Percentiles rank a stretch among this genome's conserved stretches.
Evolutionary conservation across 164 flowering plant species (phyloP).

Genomic region (Amborella trichopoda): DNA sequence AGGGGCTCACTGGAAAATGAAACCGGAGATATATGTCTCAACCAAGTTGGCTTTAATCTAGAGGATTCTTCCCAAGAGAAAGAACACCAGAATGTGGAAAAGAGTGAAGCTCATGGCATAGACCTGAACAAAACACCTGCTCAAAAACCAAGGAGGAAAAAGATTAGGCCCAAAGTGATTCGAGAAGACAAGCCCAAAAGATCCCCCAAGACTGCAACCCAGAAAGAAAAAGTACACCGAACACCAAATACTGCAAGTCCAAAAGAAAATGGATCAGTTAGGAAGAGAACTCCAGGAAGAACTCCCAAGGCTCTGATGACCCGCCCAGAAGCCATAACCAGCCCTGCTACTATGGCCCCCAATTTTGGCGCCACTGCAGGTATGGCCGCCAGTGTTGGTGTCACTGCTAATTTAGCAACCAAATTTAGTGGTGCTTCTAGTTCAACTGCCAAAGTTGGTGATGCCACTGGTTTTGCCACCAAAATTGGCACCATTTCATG

Average conservation of each 20-base stretch:
- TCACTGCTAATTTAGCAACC: too few relatives aligned
- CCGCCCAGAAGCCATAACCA: too few relatives aligned
- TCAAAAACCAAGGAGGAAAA: slow-evolving; percentile 10
- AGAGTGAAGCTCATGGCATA: background rate
- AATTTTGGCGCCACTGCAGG: too few relatives aligned
- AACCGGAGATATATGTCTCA: slow-evolving; percentile 2
- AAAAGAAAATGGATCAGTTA: too few relatives aligned
- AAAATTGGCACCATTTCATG: slow-evolving; percentile 20
- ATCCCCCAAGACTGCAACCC: too few relatives aligned
- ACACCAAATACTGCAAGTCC: too few relatives aligned
- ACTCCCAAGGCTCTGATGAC: too few relatives aligned
- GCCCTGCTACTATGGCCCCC: too few relatives aligned
- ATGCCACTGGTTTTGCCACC: slow-evolving; percentile 1
- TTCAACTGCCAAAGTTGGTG: slow-evolving; percentile 3
- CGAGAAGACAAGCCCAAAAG: slow-evolving; percentile 41
- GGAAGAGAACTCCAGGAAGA: too few relatives aligned
- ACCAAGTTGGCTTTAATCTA: slow-evolving; percentile 9
- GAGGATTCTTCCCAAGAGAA: slow-evolving; percentile 8
- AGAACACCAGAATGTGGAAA: slow-evolving; percentile 21
- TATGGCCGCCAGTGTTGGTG: too few relatives aligned
- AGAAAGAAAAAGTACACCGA: too few relatives aligned
- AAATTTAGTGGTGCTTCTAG: too few relatives aligned
- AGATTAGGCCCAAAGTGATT: slow-evolving; percentile 57
- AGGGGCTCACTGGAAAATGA: slow-evolving; percentile 5
- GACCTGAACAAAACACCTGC: slow-evolving; percentile 7